phyloP scores from a whole-genome alignment of 352 stramenopile genomes.

The Pythium dissotocum region DNA sequence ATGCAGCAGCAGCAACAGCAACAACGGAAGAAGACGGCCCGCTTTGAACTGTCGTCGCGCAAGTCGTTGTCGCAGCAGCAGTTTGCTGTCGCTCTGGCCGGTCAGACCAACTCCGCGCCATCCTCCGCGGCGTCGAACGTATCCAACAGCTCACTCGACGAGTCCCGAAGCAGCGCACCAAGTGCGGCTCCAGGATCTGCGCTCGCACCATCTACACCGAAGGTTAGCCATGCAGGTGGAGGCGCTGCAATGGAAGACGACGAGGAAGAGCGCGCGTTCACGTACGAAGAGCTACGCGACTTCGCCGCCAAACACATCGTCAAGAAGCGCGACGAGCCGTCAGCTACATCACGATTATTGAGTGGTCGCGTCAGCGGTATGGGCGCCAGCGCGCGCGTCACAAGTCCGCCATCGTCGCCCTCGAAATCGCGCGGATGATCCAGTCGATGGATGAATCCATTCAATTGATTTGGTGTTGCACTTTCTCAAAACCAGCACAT shows the following conservation, averaged over 20 bases:
- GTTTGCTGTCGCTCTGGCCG: constrained; percentile 36
- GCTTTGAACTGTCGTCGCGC: constrained; percentile 40
- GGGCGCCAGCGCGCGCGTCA: neutral
- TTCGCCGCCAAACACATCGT: constrained; percentile 61
- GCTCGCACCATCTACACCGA: neutral
- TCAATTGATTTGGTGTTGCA: neutral
- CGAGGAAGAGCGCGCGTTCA: constrained; percentile 69
- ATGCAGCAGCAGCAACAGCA: constrained; percentile 23
- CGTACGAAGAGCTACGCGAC: constrained; percentile 71
- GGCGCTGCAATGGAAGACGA: constrained; percentile 40
- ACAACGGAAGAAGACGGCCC: constrained; percentile 37
- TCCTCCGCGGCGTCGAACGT: constrained; percentile 3
- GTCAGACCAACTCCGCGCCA: neutral
- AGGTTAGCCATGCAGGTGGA: neutral
- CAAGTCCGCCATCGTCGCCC: neutral
- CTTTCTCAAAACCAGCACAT: neutral
- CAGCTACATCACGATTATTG: neutral
- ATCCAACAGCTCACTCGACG: neutral
- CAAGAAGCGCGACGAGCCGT: constrained; percentile 23
- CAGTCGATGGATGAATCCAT: neutral
- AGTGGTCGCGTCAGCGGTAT: neutral
- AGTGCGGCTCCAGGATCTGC: neutral
- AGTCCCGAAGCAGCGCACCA: neutral
- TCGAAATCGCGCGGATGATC: constrained; percentile 2
- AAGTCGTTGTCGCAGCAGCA: constrained; percentile 50